Conservation (phyloP, 1,139 yeast species). For the Zygosaccharomyces pseudobailii region DNA sequence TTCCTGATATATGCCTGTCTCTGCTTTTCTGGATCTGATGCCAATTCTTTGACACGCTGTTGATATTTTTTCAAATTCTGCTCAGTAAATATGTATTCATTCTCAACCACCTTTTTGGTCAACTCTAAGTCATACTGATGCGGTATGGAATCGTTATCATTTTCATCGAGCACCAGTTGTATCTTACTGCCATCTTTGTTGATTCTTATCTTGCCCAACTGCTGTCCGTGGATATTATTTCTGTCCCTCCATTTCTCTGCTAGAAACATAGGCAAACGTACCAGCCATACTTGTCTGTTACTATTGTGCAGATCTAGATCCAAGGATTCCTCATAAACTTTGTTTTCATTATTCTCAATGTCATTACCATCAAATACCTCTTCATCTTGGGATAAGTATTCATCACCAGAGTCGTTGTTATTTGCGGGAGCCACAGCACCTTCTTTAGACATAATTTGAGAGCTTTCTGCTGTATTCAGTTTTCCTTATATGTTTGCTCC, state of each 20-base stretch:
- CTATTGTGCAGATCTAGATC: constrained; percentile 55
- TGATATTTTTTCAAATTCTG: constrained; percentile 69
- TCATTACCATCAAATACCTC: constrained; percentile 42
- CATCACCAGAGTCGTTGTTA: constrained; percentile 33
- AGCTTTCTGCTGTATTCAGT: background rate
- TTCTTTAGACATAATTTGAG: background rate
- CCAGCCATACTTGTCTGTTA: constrained; percentile 80
- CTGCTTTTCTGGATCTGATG: constrained; percentile 37
- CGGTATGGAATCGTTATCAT: constrained; percentile 55
- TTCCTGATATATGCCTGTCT: constrained; percentile 39
- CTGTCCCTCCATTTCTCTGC: constrained; percentile 77
- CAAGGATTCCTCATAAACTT: constrained; percentile 49
- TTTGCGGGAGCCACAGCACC: constrained; percentile 3
- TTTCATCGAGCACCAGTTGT: constrained; percentile 51
- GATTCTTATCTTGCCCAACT: constrained; percentile 77
- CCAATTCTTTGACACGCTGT: constrained; percentile 45
- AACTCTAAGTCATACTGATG: constrained; percentile 77
- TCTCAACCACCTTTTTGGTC: constrained; percentile 72
- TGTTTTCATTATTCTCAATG: constrained; percentile 35
- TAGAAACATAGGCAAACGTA: constrained; percentile 80
- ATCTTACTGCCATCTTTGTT: constrained; percentile 49
- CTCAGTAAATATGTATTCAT: constrained; percentile 88
- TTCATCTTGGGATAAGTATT: constrained; percentile 38
- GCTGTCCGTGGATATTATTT: constrained; percentile 60
- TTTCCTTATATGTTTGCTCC: background rate